Percentiles rank a stretch among this genome's conserved stretches.
Conservation (phyloP, 2,329 filamentous ascomycete species). For the Verticillium isaacii region DNA sequence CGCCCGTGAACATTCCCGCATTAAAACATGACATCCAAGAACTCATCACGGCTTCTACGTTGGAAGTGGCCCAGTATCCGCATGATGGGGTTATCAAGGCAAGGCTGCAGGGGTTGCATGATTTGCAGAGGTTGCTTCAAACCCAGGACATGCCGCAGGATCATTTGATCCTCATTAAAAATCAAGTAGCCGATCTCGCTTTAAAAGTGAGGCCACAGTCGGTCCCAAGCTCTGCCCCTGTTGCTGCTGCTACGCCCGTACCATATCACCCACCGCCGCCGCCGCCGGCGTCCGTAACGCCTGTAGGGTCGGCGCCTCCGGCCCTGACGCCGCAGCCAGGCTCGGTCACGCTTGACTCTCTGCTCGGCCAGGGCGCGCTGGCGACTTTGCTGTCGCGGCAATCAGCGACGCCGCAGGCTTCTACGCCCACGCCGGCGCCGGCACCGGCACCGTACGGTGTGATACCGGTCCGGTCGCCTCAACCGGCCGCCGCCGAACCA, state of each 20-base stretch:
- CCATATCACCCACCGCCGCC: constrained; percentile 27
- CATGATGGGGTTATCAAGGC: constrained; percentile 72
- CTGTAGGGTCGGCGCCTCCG: constrained; percentile 22
- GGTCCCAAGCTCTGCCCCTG: constrained; percentile 34
- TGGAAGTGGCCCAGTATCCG: constrained; percentile 70
- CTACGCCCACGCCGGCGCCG: constrained; percentile 37
- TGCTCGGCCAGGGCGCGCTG: constrained; percentile 56
- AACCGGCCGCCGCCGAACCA: constrained; percentile 34
- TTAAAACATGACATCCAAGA: constrained; percentile 80
- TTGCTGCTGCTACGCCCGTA: constrained; percentile 33
- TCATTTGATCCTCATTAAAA: constrained; percentile 78
- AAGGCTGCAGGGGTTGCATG: constrained; percentile 78
- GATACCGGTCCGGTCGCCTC: constrained; percentile 45
- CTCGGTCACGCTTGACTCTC: constrained; percentile 48
- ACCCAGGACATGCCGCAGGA: constrained; percentile 73
- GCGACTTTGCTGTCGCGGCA: constrained; percentile 54
- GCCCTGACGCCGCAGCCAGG: constrained; percentile 15
- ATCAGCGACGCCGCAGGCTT: constrained; percentile 42
- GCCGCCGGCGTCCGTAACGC: constrained; percentile 26
- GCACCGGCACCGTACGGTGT: constrained; percentile 8
- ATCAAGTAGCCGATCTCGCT: constrained; percentile 76
- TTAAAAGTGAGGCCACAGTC: constrained; percentile 51
- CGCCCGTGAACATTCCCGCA: constrained; percentile 40
- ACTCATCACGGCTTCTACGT: constrained; percentile 68
- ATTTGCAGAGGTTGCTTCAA: constrained; percentile 76